Evolutionary conservation across 2,329 filamentous ascomycete species (phyloP).

Genomic region (Akanthomyces uredinophilus): DNA sequence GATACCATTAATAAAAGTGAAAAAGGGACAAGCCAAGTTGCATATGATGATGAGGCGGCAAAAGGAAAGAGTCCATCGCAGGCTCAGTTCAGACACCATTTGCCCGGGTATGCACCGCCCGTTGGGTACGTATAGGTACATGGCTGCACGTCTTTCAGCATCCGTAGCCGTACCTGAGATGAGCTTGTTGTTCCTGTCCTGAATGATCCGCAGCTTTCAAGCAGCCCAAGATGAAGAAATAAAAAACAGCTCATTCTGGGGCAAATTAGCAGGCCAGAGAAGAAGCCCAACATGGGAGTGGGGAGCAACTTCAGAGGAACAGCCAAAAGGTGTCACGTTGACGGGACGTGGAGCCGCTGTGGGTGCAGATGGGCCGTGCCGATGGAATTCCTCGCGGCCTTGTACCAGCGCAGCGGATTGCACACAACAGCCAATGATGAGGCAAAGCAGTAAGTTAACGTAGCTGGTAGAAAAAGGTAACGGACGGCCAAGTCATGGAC

Average conservation of each 20-base stretch:
- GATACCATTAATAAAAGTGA: no score
- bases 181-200: neutral
- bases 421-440: no score
- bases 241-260: neutral
- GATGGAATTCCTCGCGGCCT: neutral
- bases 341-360: constrained; percentile 12
- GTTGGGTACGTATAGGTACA: neutral
- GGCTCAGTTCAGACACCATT: neutral
- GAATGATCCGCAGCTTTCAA: neutral
- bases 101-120: neutral
- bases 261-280: neutral
- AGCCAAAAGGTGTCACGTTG: neutral
- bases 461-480: no score
- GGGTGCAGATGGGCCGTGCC: constrained; percentile 10
- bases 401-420: neutral
- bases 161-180: neutral
- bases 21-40: no score
- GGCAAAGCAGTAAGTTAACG: no score
- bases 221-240: neutral
- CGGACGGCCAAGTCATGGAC: no score
- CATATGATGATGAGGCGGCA: neutral
- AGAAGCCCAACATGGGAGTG: neutral
- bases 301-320: neutral
- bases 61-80: neutral
- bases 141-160: neutral